Percentiles rank a stretch among this genome's conserved stretches.
Evolutionary conservation across 441 rosid genomes (phyloP).

Genomic region (Biscutella laevigata): DNA sequence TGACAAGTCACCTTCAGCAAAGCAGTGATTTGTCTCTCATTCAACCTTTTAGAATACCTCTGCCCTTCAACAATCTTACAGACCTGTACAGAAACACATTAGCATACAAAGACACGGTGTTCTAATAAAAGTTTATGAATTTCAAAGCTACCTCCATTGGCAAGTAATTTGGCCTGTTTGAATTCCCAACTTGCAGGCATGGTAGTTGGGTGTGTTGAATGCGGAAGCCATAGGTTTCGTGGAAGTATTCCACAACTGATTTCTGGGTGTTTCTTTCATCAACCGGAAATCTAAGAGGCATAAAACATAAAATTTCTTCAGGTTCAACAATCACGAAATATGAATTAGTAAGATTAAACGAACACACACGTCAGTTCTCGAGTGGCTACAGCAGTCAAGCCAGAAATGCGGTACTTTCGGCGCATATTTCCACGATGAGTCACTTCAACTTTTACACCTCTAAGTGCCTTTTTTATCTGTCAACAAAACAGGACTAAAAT

Average conservation of each 20-base stretch:
- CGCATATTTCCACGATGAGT: constrained; percentile 96
- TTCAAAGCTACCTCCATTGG: constrained; percentile 68
- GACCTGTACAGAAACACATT: constrained; percentile 38
- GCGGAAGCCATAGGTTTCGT: constrained; percentile 63
- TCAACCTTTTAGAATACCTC: constrained; percentile 77
- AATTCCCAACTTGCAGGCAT: constrained; percentile 90
- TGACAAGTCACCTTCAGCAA: constrained; percentile 87
- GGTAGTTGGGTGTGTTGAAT: constrained; percentile 82
- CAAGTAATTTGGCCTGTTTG: constrained; percentile 79
- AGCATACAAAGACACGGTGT: not conserved
- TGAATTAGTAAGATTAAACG: not conserved
- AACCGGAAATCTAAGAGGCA: constrained; percentile 56
- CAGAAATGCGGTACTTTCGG: constrained; percentile 86
- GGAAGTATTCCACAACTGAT: constrained; percentile 82
- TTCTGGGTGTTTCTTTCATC: constrained; percentile 85
- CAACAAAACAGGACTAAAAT: not conserved
- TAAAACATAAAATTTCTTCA: not conserved
- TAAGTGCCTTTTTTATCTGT: constrained; percentile 90
- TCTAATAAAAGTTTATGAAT: not conserved
- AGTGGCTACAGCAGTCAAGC: constrained; percentile 82
- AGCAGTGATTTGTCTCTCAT: constrained; percentile 83
- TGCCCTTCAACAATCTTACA: constrained; percentile 95
- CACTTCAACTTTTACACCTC: constrained; percentile 93
- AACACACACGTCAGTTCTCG: constrained; percentile 74
- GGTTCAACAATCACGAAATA: not conserved